A percentile compares a stretch with the other conserved stretches of the same genome.
phyloP scores from a whole-genome alignment of 306 rosid genomes.

The Dalbergia cultrata region DNA sequence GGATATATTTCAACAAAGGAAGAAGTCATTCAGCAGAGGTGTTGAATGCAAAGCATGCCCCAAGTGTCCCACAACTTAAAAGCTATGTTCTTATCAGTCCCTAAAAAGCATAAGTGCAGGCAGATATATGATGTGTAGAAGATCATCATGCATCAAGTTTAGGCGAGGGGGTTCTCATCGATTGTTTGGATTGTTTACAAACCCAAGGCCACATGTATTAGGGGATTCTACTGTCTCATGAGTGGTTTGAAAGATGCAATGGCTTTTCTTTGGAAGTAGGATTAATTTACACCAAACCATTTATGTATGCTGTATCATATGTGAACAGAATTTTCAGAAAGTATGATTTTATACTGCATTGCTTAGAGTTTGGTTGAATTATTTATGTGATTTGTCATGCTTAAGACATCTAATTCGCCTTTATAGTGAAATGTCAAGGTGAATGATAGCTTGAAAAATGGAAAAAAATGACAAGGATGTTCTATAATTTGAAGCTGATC shows the following conservation, averaged over 20 bases:
- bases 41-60: conserved; percentile 32
- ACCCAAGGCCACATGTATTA: conserved; percentile 28
- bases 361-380: no score
- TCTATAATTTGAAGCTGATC: background rate
- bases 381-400: conserved; percentile 27
- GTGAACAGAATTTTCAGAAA: no score
- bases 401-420: background rate
- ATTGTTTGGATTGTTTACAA: conserved; percentile 39
- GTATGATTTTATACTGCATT: no score
- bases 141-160: conserved; percentile 44
- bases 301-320: conserved; percentile 51
- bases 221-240: conserved; percentile 48
- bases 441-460: background rate
- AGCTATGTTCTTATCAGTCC: conserved; percentile 31
- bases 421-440: background rate
- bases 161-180: conserved; percentile 52
- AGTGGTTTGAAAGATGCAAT: conserved; percentile 53
- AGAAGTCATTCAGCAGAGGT: conserved; percentile 34
- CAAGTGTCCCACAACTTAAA: conserved; percentile 7
- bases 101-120: conserved; percentile 25
- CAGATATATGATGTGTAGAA: conserved; percentile 13
- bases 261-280: conserved; percentile 49
- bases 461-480: background rate
- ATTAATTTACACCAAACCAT: conserved; percentile 34
- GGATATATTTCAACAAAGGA: conserved; percentile 44